Conservation (phyloP, 192 early-diverging fungal species). For the Gonapodya prolifera region DNA sequence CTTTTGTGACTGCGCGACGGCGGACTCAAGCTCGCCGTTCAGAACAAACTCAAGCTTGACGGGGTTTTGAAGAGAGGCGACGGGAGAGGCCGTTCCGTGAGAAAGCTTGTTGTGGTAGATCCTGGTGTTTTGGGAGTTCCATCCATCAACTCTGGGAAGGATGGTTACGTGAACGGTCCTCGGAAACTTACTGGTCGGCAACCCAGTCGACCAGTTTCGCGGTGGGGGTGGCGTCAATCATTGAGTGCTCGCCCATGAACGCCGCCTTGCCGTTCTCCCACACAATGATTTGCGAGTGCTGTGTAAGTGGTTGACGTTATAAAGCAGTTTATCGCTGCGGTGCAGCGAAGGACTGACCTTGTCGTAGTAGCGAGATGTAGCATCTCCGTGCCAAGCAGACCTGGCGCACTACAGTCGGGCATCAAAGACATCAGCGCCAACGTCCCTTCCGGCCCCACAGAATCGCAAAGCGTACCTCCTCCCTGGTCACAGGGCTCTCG, state of each 20-base stretch:
- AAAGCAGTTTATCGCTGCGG: too few species aligned
- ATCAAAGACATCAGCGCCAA: not conserved
- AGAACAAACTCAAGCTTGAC: conserved; percentile 53
- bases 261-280: conserved; percentile 97
- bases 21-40: conserved; percentile 37
- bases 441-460: not conserved
- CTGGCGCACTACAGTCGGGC: conserved; percentile 15
- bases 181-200: not conserved
- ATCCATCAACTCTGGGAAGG: not conserved
- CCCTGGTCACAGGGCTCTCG: conserved; percentile 70
- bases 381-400: conserved; percentile 92
- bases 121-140: not conserved
- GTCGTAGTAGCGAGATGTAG: conserved; percentile 94
- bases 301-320: too few species aligned
- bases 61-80: not conserved
- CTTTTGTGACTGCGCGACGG: conserved; percentile 51
- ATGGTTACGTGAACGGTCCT: not conserved
- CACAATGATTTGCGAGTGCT: conserved; percentile 77
- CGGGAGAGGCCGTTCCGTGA: not conserved
- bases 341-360: conserved; percentile 58
- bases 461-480: conserved; percentile 37
- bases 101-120: not conserved
- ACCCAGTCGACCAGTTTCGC: not conserved
- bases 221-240: conserved; percentile 89
- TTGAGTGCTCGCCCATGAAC: conserved; percentile 74